A percentile compares a stretch with the other conserved stretches of the same genome.
phyloP scores from a whole-genome alignment of 805 yeast species.

The Yarrowia sp. region DNA sequence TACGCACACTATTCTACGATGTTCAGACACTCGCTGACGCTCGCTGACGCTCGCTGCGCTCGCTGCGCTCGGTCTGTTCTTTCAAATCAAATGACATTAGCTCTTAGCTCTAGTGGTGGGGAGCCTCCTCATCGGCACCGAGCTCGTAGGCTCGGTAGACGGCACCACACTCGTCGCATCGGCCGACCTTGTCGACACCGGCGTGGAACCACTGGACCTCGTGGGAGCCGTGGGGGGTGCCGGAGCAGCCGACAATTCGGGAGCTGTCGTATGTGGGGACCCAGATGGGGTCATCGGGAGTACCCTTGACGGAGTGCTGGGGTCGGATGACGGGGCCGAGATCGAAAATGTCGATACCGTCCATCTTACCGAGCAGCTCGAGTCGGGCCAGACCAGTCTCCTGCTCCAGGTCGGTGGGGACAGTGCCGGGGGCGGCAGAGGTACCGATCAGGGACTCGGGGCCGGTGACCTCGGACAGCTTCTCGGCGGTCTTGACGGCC shows the following conservation, averaged over 20 bases:
- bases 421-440: constrained; percentile 82
- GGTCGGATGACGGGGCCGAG: constrained; percentile 66
- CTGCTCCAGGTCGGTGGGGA: constrained; percentile 94
- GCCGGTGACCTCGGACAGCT: constrained; percentile 79
- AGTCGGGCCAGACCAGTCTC: constrained; percentile 98
- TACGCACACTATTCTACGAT: no score
- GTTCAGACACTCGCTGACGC: no score
- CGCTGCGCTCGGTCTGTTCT: background rate
- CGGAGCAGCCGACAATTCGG: constrained; percentile 97
- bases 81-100: no score
- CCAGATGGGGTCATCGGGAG: constrained; percentile 85
- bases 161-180: constrained; percentile 99
- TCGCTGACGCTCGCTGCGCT: no score
- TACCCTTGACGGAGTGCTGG: constrained; percentile 86
- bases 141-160: constrained; percentile 65
- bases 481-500: constrained; percentile 54
- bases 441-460: constrained; percentile 82
- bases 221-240: constrained; percentile 91
- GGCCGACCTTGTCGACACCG: constrained; percentile 77
- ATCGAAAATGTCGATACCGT: constrained; percentile 92
- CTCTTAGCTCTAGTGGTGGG: constrained; percentile 21
- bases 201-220: constrained; percentile 91
- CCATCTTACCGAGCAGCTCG: constrained; percentile 90
- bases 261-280: constrained; percentile 89
- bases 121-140: constrained; percentile 39